Conservation (phyloP, 768 basidiomycete species). For the Steccherinum ochraceum region DNA sequence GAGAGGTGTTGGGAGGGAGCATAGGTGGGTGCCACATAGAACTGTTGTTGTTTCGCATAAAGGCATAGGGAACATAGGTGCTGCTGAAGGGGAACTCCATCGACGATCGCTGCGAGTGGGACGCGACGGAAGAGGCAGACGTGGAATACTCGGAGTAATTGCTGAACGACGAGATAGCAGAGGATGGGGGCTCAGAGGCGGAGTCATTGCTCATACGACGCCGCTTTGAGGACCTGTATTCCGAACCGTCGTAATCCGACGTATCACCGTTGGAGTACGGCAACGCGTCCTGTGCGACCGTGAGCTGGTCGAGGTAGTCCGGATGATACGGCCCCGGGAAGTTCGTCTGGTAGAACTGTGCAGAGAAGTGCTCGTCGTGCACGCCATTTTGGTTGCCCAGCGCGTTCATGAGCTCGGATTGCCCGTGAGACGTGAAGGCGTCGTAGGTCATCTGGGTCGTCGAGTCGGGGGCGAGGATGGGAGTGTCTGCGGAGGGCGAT, state of each 20-base stretch:
- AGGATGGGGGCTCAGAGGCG: conserved; percentile 47
- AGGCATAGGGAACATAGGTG: conserved; percentile 17
- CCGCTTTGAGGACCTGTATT: conserved; percentile 52
- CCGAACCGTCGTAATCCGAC: conserved; percentile 21
- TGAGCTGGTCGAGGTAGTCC: conserved; percentile 55
- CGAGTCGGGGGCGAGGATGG: conserved; percentile 66
- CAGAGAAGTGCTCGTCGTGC: conserved; percentile 15
- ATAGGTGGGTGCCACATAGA: conserved; percentile 78
- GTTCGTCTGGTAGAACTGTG: conserved; percentile 31
- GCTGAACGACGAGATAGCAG: conserved; percentile 51
- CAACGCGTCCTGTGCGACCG: conserved; percentile 40
- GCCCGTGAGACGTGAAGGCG: conserved; percentile 5
- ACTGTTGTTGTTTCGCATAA: conserved; percentile 27
- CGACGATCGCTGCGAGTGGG: conserved; percentile 55
- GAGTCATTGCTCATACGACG: conserved; percentile 62
- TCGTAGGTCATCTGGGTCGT: conserved; percentile 53
- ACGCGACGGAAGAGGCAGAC: conserved; percentile 44
- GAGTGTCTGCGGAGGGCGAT: conserved; percentile 57
- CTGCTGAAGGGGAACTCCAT: conserved; percentile 60
- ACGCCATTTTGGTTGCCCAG: conserved; percentile 29
- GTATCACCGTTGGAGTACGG: conserved; percentile 46
- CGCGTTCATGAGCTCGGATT: conserved; percentile 47
- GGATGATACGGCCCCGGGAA: conserved; percentile 75
- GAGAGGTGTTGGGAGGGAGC: conserved; percentile 52
- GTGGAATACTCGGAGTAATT: conserved; percentile 59